A percentile compares a stretch with the other conserved stretches of the same genome.
Conservation (phyloP, 306 rosid species). For the Ormosia semicastrata region DNA sequence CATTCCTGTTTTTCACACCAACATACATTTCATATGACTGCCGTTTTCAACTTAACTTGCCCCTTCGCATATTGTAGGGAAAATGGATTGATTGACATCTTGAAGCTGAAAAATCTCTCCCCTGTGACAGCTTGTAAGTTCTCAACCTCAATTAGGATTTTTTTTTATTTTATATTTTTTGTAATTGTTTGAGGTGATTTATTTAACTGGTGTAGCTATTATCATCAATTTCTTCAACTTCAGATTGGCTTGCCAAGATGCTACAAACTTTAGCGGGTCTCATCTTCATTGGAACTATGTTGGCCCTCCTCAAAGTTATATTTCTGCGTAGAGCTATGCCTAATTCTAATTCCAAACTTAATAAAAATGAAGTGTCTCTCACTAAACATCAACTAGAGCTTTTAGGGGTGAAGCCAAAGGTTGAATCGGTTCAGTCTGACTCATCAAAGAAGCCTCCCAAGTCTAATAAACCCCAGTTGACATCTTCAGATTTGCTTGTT, state of each 20-base stretch:
- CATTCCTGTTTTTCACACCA: neutral
- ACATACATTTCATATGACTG: too few species aligned
- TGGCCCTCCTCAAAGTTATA: constrained; percentile 66
- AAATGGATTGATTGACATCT: constrained; percentile 45
- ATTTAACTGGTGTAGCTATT: neutral
- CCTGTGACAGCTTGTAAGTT: constrained; percentile 67
- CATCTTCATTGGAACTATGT: constrained; percentile 59
- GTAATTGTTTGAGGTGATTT: neutral
- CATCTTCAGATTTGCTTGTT: constrained; percentile 76
- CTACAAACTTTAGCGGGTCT: constrained; percentile 58
- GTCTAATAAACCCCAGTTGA: constrained; percentile 49
- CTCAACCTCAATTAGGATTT: neutral
- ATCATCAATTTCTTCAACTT: constrained; percentile 15
- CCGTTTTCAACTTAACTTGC: too few species aligned
- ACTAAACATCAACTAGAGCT: constrained; percentile 75
- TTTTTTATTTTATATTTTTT: neutral
- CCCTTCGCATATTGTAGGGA: constrained; percentile 74
- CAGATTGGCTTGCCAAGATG: constrained; percentile 70
- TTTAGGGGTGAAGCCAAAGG: constrained; percentile 74
- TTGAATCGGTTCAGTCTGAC: constrained; percentile 45
- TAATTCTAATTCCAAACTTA: constrained; percentile 41
- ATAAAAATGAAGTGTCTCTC: constrained; percentile 48
- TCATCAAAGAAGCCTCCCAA: constrained; percentile 77
- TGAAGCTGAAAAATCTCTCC: constrained; percentile 50
- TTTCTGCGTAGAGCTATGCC: constrained; percentile 41